phyloP scores from a whole-genome alignment of 371 early-diverging fungal species.

The Batrachochytrium dendrobatidis region DNA sequence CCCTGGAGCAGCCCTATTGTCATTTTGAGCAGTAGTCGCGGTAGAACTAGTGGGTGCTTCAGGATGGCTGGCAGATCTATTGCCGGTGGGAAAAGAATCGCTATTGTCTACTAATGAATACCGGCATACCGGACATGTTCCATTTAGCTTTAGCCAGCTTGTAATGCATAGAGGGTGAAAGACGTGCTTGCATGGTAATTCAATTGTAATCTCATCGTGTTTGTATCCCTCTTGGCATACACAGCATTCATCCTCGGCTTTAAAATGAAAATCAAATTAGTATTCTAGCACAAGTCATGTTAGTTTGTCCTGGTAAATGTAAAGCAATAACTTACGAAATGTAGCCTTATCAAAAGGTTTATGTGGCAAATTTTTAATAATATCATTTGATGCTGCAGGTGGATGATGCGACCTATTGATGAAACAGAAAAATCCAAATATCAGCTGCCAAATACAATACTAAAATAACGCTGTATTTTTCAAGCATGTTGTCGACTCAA shows the following conservation, averaged over 20 bases:
- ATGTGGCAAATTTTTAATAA: background rate
- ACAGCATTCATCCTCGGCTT: background rate
- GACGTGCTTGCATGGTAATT: conserved; percentile 5
- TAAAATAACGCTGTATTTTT: too few relatives aligned
- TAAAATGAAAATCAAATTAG: too few relatives aligned
- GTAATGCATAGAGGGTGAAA: conserved; percentile 6
- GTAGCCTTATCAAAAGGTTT: background rate
- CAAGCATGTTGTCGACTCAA: too few relatives aligned
- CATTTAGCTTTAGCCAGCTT: conserved; percentile 5
- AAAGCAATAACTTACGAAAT: background rate
- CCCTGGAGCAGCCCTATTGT: too few relatives aligned
- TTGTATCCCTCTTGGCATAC: conserved; percentile 2
- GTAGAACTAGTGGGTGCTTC: too few relatives aligned
- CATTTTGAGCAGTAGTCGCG: too few relatives aligned
- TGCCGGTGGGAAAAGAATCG: too few relatives aligned
- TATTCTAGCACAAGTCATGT: too few relatives aligned
- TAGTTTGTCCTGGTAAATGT: too few relatives aligned
- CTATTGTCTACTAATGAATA: background rate
- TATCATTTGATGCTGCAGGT: background rate
- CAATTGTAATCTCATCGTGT: background rate
- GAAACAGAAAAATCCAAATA: too few relatives aligned
- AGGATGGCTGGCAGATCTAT: too few relatives aligned
- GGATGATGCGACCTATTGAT: background rate
- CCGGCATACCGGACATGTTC: conserved; percentile 4
- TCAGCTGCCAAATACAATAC: too few relatives aligned